These are phyloP conservation scores for Lobulomyces angularis DNA, from an alignment of 192 early-diverging fungal genomes.

Conservation along the genomic window DNA sequence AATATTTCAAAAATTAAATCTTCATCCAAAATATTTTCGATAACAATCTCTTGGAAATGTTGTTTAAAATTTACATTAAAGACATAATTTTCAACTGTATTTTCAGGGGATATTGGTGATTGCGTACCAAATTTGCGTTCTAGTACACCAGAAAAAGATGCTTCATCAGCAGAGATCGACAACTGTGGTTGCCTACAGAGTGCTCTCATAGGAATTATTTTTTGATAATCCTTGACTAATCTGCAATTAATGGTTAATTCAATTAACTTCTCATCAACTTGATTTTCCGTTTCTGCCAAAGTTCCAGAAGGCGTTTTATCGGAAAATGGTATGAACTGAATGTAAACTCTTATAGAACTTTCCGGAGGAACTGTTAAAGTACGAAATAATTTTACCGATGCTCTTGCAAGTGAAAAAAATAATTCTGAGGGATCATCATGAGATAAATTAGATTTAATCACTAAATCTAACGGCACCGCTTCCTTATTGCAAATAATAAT, in stretches of 20 bases:
- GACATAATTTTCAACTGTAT: not conserved
- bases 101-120: not conserved
- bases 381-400: slow-evolving; percentile 57
- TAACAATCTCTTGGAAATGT: not conserved
- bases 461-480: slow-evolving; percentile 60
- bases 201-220: slow-evolving; percentile 48
- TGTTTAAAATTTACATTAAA: slow-evolving; percentile 3
- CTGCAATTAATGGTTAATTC: slow-evolving; percentile 70
- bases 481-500: slow-evolving; percentile 68
- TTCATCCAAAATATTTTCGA: not conserved
- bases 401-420: slow-evolving; percentile 62
- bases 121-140: not conserved
- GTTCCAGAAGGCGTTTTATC: slow-evolving; percentile 9
- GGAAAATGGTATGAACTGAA: slow-evolving; percentile 41
- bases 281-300: slow-evolving; percentile 31
- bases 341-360: slow-evolving; percentile 51
- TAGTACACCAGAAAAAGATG: slow-evolving; percentile 19
- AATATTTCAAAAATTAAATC: not conserved
- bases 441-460: slow-evolving; percentile 52
- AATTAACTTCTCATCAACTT: slow-evolving; percentile 52
- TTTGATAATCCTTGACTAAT: slow-evolving; percentile 69
- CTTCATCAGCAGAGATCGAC: slow-evolving; percentile 15
- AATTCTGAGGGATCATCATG: slow-evolving; percentile 54
- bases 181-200: slow-evolving; percentile 49
- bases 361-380: slow-evolving; percentile 54